Percentiles rank a stretch among this genome's conserved stretches.
These are phyloP conservation scores for Chrysosporium keratinophilum DNA, from an alignment of 2,329 filamentous ascomycete genomes.

Conservation along the genomic window DNA sequence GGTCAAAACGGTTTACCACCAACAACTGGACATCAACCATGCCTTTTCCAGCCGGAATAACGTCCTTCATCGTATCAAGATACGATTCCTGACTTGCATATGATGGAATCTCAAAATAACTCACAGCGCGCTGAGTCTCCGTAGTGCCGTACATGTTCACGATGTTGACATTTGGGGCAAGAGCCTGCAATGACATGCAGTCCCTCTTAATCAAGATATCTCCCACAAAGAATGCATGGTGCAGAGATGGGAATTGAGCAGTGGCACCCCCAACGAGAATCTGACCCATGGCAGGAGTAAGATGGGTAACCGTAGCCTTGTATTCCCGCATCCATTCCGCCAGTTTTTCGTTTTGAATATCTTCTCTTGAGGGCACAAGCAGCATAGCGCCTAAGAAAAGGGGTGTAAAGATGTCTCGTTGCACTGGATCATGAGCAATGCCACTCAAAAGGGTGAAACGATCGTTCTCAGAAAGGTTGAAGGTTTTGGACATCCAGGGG, in stretches of 20 bases:
- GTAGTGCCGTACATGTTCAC: conserved; percentile 85
- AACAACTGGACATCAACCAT: conserved; percentile 85
- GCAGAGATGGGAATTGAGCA: conserved; percentile 65
- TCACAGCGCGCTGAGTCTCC: conserved; percentile 71
- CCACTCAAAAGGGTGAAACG: conserved; percentile 75
- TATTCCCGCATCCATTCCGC: conserved; percentile 79
- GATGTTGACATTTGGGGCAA: conserved; percentile 65
- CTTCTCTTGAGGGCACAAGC: conserved; percentile 66
- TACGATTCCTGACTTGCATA: conserved; percentile 52
- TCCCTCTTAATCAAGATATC: conserved; percentile 81
- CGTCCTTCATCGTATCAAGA: conserved; percentile 58
- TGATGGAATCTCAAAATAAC: conserved; percentile 68
- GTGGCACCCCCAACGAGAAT: conserved; percentile 78
- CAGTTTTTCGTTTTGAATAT: conserved; percentile 76
- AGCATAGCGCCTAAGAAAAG: conserved; percentile 75
- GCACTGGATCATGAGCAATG: conserved; percentile 54
- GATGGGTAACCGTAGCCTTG: conserved; percentile 66
- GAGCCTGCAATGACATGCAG: conserved; percentile 61
- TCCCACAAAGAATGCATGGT: conserved; percentile 79
- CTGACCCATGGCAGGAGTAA: conserved; percentile 94
- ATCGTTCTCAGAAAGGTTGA: conserved; percentile 60
- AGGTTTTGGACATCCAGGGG: conserved; percentile 82
- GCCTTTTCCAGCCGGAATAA: conserved; percentile 71
- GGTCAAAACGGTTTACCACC: conserved; percentile 62
- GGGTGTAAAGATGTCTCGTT: conserved; percentile 74